phyloP scores from a whole-genome alignment of 1,139 yeast genomes.

The Kodamaea sp. region DNA sequence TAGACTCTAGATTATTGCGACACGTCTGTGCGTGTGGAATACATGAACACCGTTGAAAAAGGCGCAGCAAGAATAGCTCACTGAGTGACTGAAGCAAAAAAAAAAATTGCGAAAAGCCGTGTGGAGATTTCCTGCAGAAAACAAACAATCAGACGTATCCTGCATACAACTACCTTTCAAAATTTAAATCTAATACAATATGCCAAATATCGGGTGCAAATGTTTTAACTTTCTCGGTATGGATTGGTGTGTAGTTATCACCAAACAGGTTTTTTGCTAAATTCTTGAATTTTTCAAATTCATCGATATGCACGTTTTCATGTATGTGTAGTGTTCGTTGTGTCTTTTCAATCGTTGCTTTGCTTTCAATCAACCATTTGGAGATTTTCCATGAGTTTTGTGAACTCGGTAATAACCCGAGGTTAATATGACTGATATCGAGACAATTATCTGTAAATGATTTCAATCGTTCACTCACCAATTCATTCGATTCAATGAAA shows the following conservation, averaged over 20 bases:
- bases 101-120: too few species aligned
- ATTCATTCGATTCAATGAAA: slow-evolving; percentile 61
- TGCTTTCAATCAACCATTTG: slow-evolving; percentile 17
- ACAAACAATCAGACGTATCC: neutral
- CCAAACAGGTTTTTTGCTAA: slow-evolving; percentile 11
- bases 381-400: slow-evolving; percentile 57
- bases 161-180: slow-evolving; percentile 15
- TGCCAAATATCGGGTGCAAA: slow-evolving; percentile 90
- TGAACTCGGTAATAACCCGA: slow-evolving; percentile 76
- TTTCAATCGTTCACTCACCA: slow-evolving; percentile 40
- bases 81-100: too few species aligned
- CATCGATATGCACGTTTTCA: slow-evolving; percentile 58
- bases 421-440: slow-evolving; percentile 59
- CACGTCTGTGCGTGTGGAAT: neutral
- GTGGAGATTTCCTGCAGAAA: too few species aligned
- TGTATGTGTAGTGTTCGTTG: slow-evolving; percentile 56
- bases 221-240: slow-evolving; percentile 65
- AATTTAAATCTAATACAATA: slow-evolving; percentile 50
- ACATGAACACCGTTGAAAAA: neutral
- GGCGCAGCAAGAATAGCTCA: neutral
- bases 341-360: neutral
- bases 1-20: too few species aligned
- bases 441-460: slow-evolving; percentile 17
- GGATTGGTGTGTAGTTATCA: slow-evolving; percentile 13
- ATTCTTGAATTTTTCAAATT: slow-evolving; percentile 33